Conservation (phyloP, 2,329 filamentous ascomycete genomes). For the Microsporum audouinii region DNA sequence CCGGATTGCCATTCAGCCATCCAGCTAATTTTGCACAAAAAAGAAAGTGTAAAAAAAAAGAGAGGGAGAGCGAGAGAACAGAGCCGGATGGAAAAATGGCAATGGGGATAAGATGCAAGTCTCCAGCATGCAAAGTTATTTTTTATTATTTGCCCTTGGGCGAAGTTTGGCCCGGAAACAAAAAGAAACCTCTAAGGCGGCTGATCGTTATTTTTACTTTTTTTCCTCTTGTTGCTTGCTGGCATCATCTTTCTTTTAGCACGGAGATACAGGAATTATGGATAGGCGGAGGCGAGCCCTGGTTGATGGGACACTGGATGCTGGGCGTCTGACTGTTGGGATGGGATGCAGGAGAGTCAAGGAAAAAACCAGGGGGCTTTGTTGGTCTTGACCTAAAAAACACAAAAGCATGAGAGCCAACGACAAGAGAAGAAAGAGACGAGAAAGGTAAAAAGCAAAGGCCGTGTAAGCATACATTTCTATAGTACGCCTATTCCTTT, state of each 20-base stretch:
- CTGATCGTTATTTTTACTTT: conserved; percentile 5
- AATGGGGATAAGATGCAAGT: neutral
- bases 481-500: neutral
- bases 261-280: neutral
- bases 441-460: neutral
- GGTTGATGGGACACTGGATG: conserved; percentile 2
- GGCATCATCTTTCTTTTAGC: neutral
- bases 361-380: neutral
- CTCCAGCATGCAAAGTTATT: conserved; percentile 4
- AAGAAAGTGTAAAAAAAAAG: conserved; percentile 4
- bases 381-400: neutral
- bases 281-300: conserved; percentile 1
- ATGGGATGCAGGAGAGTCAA: neutral
- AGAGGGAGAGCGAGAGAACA: neutral
- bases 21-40: conserved; percentile 4
- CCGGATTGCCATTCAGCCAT: conserved; percentile 5
- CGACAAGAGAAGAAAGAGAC: neutral
- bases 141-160: conserved; percentile 4
- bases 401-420: neutral
- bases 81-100: neutral
- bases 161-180: conserved; percentile 3
- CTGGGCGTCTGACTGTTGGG: neutral
- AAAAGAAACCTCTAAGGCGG: conserved; percentile 2
- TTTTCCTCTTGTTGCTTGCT: neutral
- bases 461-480: neutral